Conservation (phyloP, 2,329 filamentous ascomycete genomes). For the Aspergillus fumigatus region DNA sequence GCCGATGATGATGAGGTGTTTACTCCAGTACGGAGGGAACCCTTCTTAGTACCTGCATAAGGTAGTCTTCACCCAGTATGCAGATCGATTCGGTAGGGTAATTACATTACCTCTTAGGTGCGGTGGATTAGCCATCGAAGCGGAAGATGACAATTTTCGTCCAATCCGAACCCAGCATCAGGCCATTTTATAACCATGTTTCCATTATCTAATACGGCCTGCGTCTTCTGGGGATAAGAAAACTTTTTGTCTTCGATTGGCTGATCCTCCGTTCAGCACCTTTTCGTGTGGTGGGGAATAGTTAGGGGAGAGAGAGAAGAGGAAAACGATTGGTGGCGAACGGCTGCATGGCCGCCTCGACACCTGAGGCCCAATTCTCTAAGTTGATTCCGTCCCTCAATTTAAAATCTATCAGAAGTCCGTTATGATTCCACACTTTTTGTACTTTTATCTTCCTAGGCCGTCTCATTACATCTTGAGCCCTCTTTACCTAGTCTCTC, state of each 20-base stretch:
- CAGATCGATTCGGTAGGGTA: not conserved
- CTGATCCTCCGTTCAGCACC: not conserved
- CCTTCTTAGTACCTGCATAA: not conserved
- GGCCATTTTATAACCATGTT: not conserved
- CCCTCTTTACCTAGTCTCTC: not conserved
- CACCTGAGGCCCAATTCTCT: not conserved
- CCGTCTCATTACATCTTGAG: constrained; percentile 5
- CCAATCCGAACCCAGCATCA: not conserved
- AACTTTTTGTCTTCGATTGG: not conserved
- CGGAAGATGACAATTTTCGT: not conserved
- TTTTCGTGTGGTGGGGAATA: not conserved
- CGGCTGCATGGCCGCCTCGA: not conserved
- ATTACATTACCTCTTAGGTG: not conserved
- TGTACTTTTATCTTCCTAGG: constrained; percentile 1
- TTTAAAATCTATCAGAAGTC: not conserved
- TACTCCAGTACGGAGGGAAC: not conserved
- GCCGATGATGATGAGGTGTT: not conserved
- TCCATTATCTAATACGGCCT: not conserved
- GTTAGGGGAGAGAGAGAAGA: not conserved
- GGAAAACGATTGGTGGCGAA: not conserved
- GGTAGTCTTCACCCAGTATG: not conserved
- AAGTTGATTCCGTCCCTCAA: not conserved
- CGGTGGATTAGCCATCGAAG: not conserved
- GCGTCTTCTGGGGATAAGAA: not conserved
- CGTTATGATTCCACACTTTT: not conserved